Evolutionary conservation across 306 rosid species (phyloP).

Genomic region (Erythrophleum fordii): DNA sequence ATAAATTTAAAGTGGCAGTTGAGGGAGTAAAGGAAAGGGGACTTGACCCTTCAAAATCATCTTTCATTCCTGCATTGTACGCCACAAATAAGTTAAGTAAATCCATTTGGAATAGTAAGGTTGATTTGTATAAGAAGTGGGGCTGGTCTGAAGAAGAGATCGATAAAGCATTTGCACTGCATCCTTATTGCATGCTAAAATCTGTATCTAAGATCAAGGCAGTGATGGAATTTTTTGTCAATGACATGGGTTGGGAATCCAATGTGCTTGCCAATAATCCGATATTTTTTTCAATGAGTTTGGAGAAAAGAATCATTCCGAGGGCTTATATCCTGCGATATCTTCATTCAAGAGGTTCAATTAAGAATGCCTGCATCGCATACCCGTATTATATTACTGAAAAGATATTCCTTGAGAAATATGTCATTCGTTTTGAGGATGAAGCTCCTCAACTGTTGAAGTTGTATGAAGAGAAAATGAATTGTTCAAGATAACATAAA

Average conservation of each 20-base stretch:
- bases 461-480: constrained; percentile 29
- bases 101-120: constrained; percentile 49
- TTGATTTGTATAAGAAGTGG: constrained; percentile 48
- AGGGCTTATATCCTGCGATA: constrained; percentile 28
- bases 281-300: constrained; percentile 22
- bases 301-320: constrained; percentile 55
- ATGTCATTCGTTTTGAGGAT: constrained; percentile 6
- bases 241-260: constrained; percentile 46
- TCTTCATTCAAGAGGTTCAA: constrained; percentile 22
- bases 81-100: constrained; percentile 38
- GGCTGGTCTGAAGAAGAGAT: constrained; percentile 63
- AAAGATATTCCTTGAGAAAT: constrained; percentile 33
- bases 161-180: constrained; percentile 37
- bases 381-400: constrained; percentile 4
- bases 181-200: constrained; percentile 42
- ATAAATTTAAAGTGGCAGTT: constrained; percentile 15
- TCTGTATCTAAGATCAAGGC: constrained; percentile 48
- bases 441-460: neutral
- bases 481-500: neutral
- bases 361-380: neutral
- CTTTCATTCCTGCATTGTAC: constrained; percentile 40
- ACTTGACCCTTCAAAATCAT: constrained; percentile 40
- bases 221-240: constrained; percentile 48
- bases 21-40: constrained; percentile 51
- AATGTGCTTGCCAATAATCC: constrained; percentile 24